Evolutionary conservation across 768 basidiomycete genomes (phyloP), one percentile per base, ranked within the genome.

Genomic region (Agaricus blazei): DNA sequence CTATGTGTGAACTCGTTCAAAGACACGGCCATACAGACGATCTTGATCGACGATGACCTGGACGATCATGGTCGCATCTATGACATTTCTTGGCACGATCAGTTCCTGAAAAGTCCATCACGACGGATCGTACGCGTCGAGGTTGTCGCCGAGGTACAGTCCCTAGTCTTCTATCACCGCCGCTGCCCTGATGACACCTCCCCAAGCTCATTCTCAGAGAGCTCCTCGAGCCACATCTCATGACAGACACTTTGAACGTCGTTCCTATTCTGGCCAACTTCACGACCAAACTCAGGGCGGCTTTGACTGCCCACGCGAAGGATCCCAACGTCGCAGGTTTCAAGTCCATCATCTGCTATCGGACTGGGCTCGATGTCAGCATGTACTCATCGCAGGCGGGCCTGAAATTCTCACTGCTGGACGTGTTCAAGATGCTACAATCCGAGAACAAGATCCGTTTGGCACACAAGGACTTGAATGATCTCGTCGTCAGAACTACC

Each of bases 271-370:
- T 72, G 9, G 48, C 60, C 4, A 46, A 58, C 6, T 77, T 85
- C 61, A 63, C 62, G 38, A 54, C 59, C 0, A 59, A 56, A 29
- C 67, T 89, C 47, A 62, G 60, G 14, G 60, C 64, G 6, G 65
- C 59, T 7, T 70, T 89, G 47, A 61, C 49, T 0, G 56, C 65
- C 0, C 63, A 65, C 52, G 82, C 81, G 2, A 53, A 38, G 4
- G 75, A 85, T 56, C 61, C 68, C 0, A 68, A 73, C 31, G 84
- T 89, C 9, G 87, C 71, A 1, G 82, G 78, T 1, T 88, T 89
- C 76, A 91, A 92, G 66, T 88, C 87, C 9, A 77, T 90, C 43
- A 75, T 82, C 1, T 88, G 88, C 67, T 91, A 92, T 64, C 81
- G 90, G 47, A 87, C 88, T 0, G 90, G 90, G 2, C 71, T 92